Evolutionary conservation across 768 basidiomycete genomes (phyloP).

Genomic region (Leucocoprinus leucothites): DNA sequence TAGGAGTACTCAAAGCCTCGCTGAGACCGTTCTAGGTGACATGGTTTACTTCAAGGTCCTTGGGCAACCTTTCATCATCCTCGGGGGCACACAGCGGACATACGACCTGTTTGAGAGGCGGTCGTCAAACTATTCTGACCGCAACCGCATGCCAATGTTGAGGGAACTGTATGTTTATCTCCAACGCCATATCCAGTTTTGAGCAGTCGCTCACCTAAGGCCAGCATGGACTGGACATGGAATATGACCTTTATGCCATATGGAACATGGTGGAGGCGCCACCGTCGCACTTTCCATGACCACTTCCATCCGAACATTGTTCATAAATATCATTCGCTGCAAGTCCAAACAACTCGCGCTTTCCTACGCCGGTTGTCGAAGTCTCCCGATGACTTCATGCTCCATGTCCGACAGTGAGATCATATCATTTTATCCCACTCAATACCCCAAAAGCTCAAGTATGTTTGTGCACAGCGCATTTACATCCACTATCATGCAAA

Average conservation of each 20-base stretch:
- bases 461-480: constrained; percentile 30
- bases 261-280: constrained; percentile 37
- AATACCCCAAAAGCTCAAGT: neutral
- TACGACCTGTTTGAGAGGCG: constrained; percentile 55
- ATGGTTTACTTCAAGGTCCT: constrained; percentile 49
- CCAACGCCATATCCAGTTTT: neutral
- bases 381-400: constrained; percentile 33
- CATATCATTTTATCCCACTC: no score
- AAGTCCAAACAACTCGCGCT: constrained; percentile 1
- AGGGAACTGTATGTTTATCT: constrained; percentile 39
- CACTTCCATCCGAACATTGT: constrained; percentile 14
- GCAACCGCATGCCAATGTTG: constrained; percentile 43
- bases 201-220: neutral
- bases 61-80: constrained; percentile 24
- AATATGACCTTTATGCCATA: constrained; percentile 46
- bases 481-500: constrained; percentile 24
- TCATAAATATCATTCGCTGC: constrained; percentile 2
- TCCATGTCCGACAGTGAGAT: constrained; percentile 42
- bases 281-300: constrained; percentile 30
- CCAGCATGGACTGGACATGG: constrained; percentile 29
- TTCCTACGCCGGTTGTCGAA: constrained; percentile 35
- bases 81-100: constrained; percentile 27
- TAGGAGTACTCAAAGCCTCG: neutral
- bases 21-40: constrained; percentile 37
- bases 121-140: constrained; percentile 51